These are phyloP conservation scores for Solanum medicagineum DNA, from an alignment of 257 asterid genomes.

Conservation along the genomic window DNA sequence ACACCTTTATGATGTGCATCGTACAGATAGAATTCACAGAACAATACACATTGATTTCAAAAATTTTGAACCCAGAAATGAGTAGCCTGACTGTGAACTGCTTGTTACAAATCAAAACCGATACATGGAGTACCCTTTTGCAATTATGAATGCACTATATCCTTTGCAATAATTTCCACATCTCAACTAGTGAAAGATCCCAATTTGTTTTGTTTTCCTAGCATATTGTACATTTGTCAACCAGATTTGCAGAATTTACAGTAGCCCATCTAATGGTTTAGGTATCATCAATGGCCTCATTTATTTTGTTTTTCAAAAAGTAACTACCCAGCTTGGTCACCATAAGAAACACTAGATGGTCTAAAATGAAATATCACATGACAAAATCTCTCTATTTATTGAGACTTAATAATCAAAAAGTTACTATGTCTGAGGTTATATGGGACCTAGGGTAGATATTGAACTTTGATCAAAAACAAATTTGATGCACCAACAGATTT, in stretches of 20 bases:
- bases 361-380: background rate
- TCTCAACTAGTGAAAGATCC: background rate
- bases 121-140: background rate
- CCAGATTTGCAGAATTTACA: background rate
- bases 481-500: background rate
- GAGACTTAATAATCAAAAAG: background rate
- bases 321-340: background rate
- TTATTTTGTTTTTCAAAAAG: background rate
- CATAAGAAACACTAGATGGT: background rate
- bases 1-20: background rate
- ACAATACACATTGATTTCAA: background rate
- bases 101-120: background rate
- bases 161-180: background rate
- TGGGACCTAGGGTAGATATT: background rate
- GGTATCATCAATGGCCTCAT: background rate
- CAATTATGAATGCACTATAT: background rate
- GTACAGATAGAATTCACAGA: background rate
- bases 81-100: background rate
- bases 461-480: background rate
- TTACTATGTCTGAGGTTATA: background rate
- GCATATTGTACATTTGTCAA: background rate
- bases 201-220: background rate
- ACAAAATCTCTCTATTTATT: background rate
- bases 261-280: background rate
- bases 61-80: background rate